Percentiles rank a stretch among this genome's conserved stretches.
phyloP scores from a whole-genome alignment of 208 protist genomes.

The Wallacemonas collosoma region DNA sequence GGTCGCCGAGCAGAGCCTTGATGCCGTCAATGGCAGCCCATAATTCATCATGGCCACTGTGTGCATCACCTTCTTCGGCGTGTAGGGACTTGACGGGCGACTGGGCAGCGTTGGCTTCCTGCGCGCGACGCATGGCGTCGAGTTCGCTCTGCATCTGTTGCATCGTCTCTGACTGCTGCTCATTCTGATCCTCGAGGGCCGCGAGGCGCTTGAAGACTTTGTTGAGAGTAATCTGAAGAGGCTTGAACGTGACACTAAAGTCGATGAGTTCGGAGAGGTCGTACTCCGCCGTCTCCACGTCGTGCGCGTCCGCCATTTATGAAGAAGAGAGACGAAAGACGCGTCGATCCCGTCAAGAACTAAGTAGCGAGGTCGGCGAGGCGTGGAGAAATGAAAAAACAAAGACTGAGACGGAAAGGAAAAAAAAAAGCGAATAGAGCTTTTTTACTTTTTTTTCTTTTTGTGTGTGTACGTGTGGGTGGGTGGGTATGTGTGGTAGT shows the following conservation, averaged over 20 bases:
- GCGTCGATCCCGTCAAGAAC: background rate
- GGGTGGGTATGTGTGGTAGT: too few relatives aligned
- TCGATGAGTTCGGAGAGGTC: slow-evolving; percentile 85
- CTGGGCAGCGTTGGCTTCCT: slow-evolving; percentile 21
- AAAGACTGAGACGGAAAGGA: background rate
- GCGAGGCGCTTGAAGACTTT: slow-evolving; percentile 59
- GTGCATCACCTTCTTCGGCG: slow-evolving; percentile 20
- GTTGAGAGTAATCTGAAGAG: slow-evolving; percentile 72
- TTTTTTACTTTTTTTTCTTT: too few relatives aligned
- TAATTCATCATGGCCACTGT: slow-evolving; percentile 38
- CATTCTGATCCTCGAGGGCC: slow-evolving; percentile 51
- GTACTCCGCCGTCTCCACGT: slow-evolving; percentile 37
- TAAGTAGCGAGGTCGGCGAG: too few relatives aligned
- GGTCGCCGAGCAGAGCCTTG: slow-evolving; percentile 56
- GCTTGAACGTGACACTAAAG: slow-evolving; percentile 69
- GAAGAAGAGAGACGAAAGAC: slow-evolving; percentile 8
- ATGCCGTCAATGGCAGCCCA: slow-evolving; percentile 68
- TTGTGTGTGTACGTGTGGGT: too few relatives aligned
- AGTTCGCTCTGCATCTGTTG: slow-evolving; percentile 31
- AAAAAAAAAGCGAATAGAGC: too few relatives aligned
- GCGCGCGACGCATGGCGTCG: slow-evolving; percentile 30
- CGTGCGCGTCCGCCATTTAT: slow-evolving; percentile 9
- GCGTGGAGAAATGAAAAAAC: background rate
- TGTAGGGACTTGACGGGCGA: slow-evolving; percentile 17
- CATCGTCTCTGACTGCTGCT: slow-evolving; percentile 49